Base-by-base conservation (phyloP, 2,329 filamentous ascomycete species). In the Clathrospora elynae region DNA sequence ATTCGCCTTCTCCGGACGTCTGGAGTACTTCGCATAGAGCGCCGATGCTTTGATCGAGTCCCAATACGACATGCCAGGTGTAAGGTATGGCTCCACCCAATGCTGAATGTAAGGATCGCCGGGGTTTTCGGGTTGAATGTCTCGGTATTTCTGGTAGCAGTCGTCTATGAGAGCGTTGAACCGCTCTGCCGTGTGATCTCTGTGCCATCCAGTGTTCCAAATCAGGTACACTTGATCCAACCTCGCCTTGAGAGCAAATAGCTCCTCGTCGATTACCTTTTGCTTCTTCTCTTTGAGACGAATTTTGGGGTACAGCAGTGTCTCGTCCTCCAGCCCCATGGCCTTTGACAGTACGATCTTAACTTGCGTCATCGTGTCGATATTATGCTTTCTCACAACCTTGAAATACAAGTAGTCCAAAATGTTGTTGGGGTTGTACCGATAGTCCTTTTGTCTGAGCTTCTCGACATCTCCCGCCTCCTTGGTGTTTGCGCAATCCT, bases 351-450 rank as follows among this genome's bases (percentile, higher is more conserved):
- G 42, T 4, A 24, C 30, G 0, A 59, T 33, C 3, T 62, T 39
- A 8, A 76, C 59, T 2, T 46, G 36, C 0, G 40, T 33, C 6
- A 68, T 46, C 0, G 68, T 68, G 11, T 62, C 55, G 1, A 60
- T 46, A n/a, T 73, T 64, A 14, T 70, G 70, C 2, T 41, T 64
- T 9, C 75, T 64, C 0, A 81, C 77, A 2, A 83, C 71, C 0
- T 65, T 49, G 12, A 83, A 85, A 49, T 80, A 83, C 6, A 89
- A 70, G 24, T 77, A 74, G 57, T 90, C 86, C 4, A 86, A 74
- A 3, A 88, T 79, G 42, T 87, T 80, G 1, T 58, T 33, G 1
- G 19, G 10, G 1, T 67, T 63, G 19, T 51, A 23, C 8, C 22
- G 43, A 20, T 54, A 63, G 0, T 64, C 53, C 12, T 64, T 42